Evolutionary conservation across 176 grass and related monocot genomes (phyloP), one percentile per base, ranked within the genome.

Genomic region (Lolium rigidum): DNA sequence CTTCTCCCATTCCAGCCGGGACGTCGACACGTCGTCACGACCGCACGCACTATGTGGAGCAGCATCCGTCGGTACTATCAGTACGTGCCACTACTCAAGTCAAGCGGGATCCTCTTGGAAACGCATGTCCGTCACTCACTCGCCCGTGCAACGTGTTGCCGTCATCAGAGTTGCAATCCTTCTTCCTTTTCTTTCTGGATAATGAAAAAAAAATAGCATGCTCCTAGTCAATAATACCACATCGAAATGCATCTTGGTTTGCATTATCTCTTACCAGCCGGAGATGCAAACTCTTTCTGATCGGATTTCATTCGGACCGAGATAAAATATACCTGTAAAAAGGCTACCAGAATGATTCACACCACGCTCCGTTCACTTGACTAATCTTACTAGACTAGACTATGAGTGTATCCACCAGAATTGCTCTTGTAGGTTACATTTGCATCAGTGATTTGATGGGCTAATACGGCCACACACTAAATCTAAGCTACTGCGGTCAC

Each of bases 391-490:
- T 35, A 35, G 47, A 38, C 37, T 11, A 20, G 47, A 38, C 37
- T 11, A 20, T 44, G 16, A 49, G 55, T 47, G 21, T 58, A 28
- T 28, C 26, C 26, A 28, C 26, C 26, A 28, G 12, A 35, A 39
- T 43, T 70, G 68, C 20, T 70, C 20, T 82, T 76, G 7, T 78
- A 68, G 14, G 48, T 47, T 43, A 49, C 12, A 46, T 48, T 44
- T 63, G 83, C 56, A 80, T n/a, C 50, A 16, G 60, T 64, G 55
- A 88, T 85, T 55, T 82, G 70, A 91, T 79, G 65, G 25, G n/a
- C 66, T 48, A 77, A 37, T 62, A 76, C 17, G 18, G 38, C 31
- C 22, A 65, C 22, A 51, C 22, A n/a, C 1, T 47, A 10, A 39
- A 48, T 70, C 28, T 10, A 78, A 76, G 47, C 58, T 59, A 50